Evolutionary conservation across 805 yeast genomes (phyloP), one percentile per base, ranked within the genome.

Genomic region (Pichia deserticola): DNA sequence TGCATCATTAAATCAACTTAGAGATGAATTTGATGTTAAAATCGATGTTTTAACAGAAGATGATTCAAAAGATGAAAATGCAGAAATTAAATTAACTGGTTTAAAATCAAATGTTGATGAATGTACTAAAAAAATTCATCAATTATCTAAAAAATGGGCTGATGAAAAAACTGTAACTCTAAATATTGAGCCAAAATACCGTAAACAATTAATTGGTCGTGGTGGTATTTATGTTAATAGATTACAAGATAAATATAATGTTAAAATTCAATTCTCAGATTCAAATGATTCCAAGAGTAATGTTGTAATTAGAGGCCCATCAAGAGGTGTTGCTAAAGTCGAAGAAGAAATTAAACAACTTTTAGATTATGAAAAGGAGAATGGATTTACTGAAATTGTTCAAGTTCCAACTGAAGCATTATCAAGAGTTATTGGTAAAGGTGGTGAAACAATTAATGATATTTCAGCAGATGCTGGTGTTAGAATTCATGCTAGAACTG

Each of bases 341-440:
- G 81, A 80, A 63, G 90, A 83, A 54, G 97, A 90, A 71, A 71
- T 95, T 61, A 75, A 77, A 57, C 97, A 89, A 50, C 75, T 95
- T 54, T 73, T 87, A 57, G 84, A 85, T 57, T 93, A 84, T 66
- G 98, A 90, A 67, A 83, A 78, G 60, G 96, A 87, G 58, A 88
- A 89, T 62, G 92, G 96, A 15, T 79, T 79, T 69, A 75, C 77
- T 51, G 74, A 79, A 55, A 69, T 71, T n/a, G 64, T 92, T 39
- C 63, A 70, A 43, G 83, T 93, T 46, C 95, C 97, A 37, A 64
- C 75, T 40, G 78, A 76, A 53, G 83, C 89, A n/a, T 77, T 92
- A 52, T 77, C 97, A 25, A 77, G 89, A 62, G 82, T 93, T 51
- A 89, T 93, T 64, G 99, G 99, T 60, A 89, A 86, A 61, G 74